Percentiles rank a stretch among this genome's conserved stretches.
phyloP scores from a whole-genome alignment of 129 eudicot genomes.

The Heracleum sosnowskyi region DNA sequence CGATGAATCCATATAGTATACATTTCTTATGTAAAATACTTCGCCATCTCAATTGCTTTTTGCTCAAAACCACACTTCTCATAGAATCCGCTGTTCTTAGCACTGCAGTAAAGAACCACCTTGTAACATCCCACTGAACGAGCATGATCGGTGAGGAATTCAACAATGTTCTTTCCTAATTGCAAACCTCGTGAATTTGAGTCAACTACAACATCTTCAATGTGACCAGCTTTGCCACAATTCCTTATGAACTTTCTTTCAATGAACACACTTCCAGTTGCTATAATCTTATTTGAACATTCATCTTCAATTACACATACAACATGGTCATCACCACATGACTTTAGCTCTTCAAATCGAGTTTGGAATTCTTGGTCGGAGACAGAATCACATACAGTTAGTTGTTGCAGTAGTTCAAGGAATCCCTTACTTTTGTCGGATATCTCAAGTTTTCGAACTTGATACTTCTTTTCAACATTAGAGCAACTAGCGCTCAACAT shows the following conservation, averaged over 20 bases:
- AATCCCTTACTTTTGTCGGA: slow-evolving; percentile 41
- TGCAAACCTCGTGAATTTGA: slow-evolving; percentile 58
- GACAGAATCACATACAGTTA: slow-evolving; percentile 41
- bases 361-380: slow-evolving; percentile 32
- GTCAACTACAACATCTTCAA: slow-evolving; percentile 87
- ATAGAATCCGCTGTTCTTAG: slow-evolving; percentile 27
- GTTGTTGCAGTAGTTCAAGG: slow-evolving; percentile 36
- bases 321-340: slow-evolving; percentile 34
- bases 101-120: slow-evolving; percentile 45
- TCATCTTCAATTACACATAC: slow-evolving; percentile 42
- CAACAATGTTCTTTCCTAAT: slow-evolving; percentile 51
- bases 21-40: slow-evolving; percentile 2
- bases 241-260: slow-evolving; percentile 74
- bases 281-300: slow-evolving; percentile 31
- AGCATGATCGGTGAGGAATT: slow-evolving; percentile 36
- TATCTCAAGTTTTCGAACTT: slow-evolving; percentile 33
- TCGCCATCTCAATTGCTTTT: not conserved
- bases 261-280: slow-evolving; percentile 68
- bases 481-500: not conserved
- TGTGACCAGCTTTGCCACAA: slow-evolving; percentile 80
- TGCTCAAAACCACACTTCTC: slow-evolving; percentile 19
- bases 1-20: not conserved
- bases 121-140: slow-evolving; percentile 41
- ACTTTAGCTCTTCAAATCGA: slow-evolving; percentile 28
- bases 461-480: slow-evolving; percentile 11